Evolutionary conservation across 176 grass and related monocot species (phyloP).

Genomic region (Guadua angustifolia): DNA sequence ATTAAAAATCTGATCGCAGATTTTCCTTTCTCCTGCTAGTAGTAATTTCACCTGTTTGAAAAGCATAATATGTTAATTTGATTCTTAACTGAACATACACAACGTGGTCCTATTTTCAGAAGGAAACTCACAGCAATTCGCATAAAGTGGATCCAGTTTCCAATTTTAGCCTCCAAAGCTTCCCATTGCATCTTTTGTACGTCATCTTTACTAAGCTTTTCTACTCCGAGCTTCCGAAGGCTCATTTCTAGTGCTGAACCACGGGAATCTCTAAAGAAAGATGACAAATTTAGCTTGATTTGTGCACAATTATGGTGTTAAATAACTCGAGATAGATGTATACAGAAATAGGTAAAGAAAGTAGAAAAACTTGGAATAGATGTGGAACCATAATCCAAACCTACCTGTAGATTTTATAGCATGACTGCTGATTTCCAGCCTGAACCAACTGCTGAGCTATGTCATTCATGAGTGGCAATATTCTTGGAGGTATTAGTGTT

Average conservation of each 20-base stretch:
- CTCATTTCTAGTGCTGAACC: constrained; percentile 71
- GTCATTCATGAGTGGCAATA: constrained; percentile 83
- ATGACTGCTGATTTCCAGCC: constrained; percentile 73
- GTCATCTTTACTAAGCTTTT: constrained; percentile 86
- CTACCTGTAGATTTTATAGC: constrained; percentile 51
- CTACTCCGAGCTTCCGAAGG: constrained; percentile 79
- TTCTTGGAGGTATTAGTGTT: constrained; percentile 78
- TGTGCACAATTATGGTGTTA: constrained; percentile 12
- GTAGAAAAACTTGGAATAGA: neutral
- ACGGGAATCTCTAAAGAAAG: constrained; percentile 60
- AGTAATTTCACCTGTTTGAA: constrained; percentile 80
- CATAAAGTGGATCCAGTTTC: constrained; percentile 93
- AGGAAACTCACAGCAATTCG: constrained; percentile 66
- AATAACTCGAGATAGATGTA: neutral
- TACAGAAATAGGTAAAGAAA: constrained; percentile 4
- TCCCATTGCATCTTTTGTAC: constrained; percentile 96
- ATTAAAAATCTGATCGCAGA: constrained; percentile 86
- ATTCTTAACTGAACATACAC: constrained; percentile 28
- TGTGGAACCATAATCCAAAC: constrained; percentile 24
- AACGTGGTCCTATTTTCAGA: neutral
- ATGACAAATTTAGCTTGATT: constrained; percentile 8
- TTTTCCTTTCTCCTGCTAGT: constrained; percentile 82
- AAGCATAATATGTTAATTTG: constrained; percentile 36
- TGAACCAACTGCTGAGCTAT: constrained; percentile 93
- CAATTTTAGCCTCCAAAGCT: constrained; percentile 91